Base-by-base conservation (phyloP, 345 rosid species). In the Nasturtium officinale region DNA sequence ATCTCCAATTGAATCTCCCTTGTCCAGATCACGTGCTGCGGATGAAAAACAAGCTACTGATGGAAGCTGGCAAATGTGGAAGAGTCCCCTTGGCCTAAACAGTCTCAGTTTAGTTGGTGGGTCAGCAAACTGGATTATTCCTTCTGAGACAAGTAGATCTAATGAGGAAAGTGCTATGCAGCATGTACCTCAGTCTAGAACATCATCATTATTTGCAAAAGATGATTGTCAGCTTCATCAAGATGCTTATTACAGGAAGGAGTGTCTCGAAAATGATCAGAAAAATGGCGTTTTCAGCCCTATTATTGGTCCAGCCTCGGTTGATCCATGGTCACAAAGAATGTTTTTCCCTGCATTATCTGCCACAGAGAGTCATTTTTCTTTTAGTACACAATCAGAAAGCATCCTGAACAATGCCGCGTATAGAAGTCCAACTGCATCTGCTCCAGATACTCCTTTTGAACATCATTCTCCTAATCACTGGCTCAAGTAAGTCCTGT, bases 11-110 rank as follows among this genome's bases (percentile, higher is more conserved):
- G 93, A 89, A 80, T 86, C 93, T 68, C 96, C 90, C 21, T 52
- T 89, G 55, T 87, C 97, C 25, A 82, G 84, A 67, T 71, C 79
- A 47, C 87, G 90, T 12, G 74, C 67, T 58, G 73, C 81, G n/a
- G 91, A 87, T 78, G 91, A 89, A 47, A 85, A 80, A 80, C 85
- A 71, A 76, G 76, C 85, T 67, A 78, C 67, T 78, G 83, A 75
- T 58, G 85, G 89, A 77, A 81, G 88, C 12, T 91, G 97, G 97
- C 91, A 87, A 73, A 84, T 91, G 90, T 91, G 97, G 97, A 89
- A 82, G 71, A 85, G 89, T 73, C 86, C 90, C 77, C 84, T 89
- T 52, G 87, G 83, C 73, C 97, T 83, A 79, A 91, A 91, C 72
- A 78, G 88, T 73, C 82, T 62, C 9, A 42, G 67, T 29, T 38